Percentiles rank a stretch among this genome's conserved stretches.
Conservation (phyloP, 805 yeast genomes). For the Yamadazyma tumulicola region DNA sequence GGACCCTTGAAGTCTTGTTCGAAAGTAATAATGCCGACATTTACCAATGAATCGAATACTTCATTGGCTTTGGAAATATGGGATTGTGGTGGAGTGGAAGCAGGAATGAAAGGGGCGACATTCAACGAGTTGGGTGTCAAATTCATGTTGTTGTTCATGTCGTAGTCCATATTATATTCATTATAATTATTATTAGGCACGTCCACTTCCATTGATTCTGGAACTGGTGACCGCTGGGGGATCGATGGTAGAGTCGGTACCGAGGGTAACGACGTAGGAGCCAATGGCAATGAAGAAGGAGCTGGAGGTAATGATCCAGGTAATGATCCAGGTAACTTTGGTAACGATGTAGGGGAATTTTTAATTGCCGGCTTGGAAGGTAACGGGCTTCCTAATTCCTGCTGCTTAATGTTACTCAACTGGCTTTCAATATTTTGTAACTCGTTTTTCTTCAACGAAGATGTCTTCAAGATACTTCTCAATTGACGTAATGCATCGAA, state of each 20-base stretch:
- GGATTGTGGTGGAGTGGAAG: background rate
- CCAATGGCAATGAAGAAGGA: background rate
- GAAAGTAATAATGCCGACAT: constrained; percentile 35
- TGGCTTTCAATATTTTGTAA: constrained; percentile 37
- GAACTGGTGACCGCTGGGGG: constrained; percentile 4
- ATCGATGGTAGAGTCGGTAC: constrained; percentile 8
- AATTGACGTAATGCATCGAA: constrained; percentile 45
- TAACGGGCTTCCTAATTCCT: constrained; percentile 17
- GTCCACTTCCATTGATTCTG: background rate
- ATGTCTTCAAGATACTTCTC: constrained; percentile 35
- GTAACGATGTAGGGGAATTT: constrained; percentile 1
- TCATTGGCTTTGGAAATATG: constrained; percentile 18
- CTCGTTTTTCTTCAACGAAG: constrained; percentile 22
- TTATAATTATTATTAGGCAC: background rate
- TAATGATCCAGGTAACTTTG: constrained; percentile 6
- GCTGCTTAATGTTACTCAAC: constrained; percentile 35
- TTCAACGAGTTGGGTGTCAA: background rate
- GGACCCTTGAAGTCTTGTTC: constrained; percentile 32
- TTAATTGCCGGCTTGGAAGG: constrained; percentile 1
- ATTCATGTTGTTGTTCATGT: background rate
- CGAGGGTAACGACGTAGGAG: constrained; percentile 2
- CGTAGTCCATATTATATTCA: background rate
- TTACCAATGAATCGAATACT: constrained; percentile 31
- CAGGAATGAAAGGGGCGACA: no score
- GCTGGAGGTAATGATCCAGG: constrained; percentile 7